phyloP scores from a whole-genome alignment of 148 eudicot species.

The Rhododendron williamsianum region DNA sequence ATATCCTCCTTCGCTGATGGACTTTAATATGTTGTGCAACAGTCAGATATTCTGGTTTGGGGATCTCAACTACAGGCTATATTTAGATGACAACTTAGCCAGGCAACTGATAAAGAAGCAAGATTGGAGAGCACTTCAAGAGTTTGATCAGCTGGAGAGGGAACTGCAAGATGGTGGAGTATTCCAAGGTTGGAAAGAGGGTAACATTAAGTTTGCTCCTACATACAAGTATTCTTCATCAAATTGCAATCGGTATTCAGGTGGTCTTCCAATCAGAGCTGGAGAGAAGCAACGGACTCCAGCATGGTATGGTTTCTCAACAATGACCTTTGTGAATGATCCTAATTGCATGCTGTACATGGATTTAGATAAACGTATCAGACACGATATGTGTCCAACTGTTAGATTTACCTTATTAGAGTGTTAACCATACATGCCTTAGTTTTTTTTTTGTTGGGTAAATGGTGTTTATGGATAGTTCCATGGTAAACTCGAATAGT shows the following conservation, averaged over 20 bases:
- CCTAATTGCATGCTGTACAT: neutral
- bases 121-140: conserved; percentile 42
- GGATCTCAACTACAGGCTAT: conserved; percentile 62
- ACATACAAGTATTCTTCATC: conserved; percentile 57
- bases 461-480: neutral
- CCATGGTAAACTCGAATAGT: neutral
- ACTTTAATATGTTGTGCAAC: conserved; percentile 20
- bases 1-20: neutral
- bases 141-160: conserved; percentile 49
- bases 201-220: conserved; percentile 54
- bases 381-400: no score
- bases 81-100: conserved; percentile 44
- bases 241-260: conserved; percentile 50
- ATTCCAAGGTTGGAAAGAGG: conserved; percentile 65
- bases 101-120: conserved; percentile 43
- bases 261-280: conserved; percentile 38
- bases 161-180: conserved; percentile 54
- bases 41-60: conserved; percentile 72
- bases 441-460: neutral
- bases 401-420: no score
- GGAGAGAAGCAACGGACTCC: conserved; percentile 69
- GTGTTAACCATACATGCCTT: neutral
- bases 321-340: neutral
- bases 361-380: neutral
- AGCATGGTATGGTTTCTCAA: conserved; percentile 41